A percentile compares a stretch with the other conserved stretches of the same genome.
phyloP scores from a whole-genome alignment of 2,329 filamentous ascomycete genomes.

The Cladophialophora exuberans region DNA sequence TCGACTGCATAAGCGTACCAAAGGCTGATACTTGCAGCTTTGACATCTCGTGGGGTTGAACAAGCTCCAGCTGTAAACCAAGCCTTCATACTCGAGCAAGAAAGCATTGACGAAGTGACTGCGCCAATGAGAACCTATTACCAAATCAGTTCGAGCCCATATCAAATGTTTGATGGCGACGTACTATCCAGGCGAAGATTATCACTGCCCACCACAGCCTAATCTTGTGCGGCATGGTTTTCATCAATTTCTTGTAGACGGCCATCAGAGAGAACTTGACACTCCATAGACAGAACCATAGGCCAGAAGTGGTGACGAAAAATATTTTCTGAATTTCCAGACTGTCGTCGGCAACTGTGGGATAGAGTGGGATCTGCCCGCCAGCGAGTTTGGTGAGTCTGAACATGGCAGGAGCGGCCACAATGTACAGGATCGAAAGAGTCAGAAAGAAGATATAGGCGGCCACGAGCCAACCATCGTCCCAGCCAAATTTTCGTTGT shows the following conservation, averaged over 20 bases:
- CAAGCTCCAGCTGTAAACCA: constrained; percentile 7
- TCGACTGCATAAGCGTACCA: constrained; percentile 9
- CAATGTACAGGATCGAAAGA: constrained; percentile 4
- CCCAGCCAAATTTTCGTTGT: constrained; percentile 4
- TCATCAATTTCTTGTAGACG: constrained; percentile 10
- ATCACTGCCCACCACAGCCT: constrained; percentile 6
- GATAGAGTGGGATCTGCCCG: constrained; percentile 1
- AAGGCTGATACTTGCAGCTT: constrained; percentile 9
- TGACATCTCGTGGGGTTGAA: constrained; percentile 4
- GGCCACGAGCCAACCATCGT: constrained; percentile 5
- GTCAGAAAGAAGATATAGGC: constrained; percentile 6
- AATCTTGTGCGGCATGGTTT: not conserved
- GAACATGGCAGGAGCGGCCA: constrained; percentile 1
- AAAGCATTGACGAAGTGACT: constrained; percentile 7
- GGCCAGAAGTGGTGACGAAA: constrained; percentile 4
- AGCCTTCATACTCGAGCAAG: constrained; percentile 5
- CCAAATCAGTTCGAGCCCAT: not conserved
- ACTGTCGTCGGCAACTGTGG: not conserved
- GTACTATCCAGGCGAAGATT: not conserved
- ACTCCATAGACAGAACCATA: constrained; percentile 2
- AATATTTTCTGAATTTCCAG: constrained; percentile 6
- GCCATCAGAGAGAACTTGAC: constrained; percentile 9
- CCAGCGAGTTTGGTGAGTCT: not conserved
- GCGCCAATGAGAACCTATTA: constrained; percentile 4
- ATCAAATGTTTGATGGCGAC: not conserved